phyloP scores from a whole-genome alignment of 805 yeast genomes.

The Hanseniaspora mollemarum region DNA sequence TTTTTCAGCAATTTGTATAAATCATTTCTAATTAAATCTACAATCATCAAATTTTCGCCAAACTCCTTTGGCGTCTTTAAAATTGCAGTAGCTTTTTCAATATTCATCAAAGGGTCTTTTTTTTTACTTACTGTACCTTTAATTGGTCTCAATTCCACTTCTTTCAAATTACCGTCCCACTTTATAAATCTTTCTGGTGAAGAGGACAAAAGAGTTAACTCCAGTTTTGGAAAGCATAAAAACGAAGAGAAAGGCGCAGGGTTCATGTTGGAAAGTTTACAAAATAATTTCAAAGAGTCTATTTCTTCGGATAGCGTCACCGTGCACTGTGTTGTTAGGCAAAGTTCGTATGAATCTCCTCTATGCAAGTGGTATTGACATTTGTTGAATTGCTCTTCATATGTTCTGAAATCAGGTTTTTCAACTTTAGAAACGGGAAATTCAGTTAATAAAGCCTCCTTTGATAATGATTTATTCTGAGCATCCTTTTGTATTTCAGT shows the following conservation, averaged over 20 bases:
- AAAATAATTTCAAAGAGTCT: constrained; percentile 74
- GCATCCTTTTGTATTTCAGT: constrained; percentile 16
- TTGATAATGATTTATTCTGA: constrained; percentile 28
- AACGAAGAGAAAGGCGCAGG: constrained; percentile 91
- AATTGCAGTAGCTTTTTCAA: constrained; percentile 49
- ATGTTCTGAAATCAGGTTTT: constrained; percentile 44
- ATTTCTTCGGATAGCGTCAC: constrained; percentile 32
- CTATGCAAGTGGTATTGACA: constrained; percentile 59
- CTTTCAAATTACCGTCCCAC: constrained; percentile 45
- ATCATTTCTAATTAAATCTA: constrained; percentile 89
- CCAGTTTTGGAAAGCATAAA: constrained; percentile 50
- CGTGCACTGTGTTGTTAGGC: constrained; percentile 58
- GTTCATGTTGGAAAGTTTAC: constrained; percentile 54
- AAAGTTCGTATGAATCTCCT: constrained; percentile 90
- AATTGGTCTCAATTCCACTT: constrained; percentile 81
- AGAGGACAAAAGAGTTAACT: constrained; percentile 53
- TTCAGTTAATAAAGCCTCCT: constrained; percentile 21
- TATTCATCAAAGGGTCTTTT: constrained; percentile 44
- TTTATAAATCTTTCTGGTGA: constrained; percentile 89
- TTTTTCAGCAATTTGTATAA: constrained; percentile 51
- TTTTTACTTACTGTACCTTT: constrained; percentile 72
- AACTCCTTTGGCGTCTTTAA: constrained; percentile 79
- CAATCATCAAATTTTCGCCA: constrained; percentile 95
- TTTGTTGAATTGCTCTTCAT: constrained; percentile 42
- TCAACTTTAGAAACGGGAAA: constrained; percentile 23